Evolutionary conservation across 139 green algal genomes (phyloP).

Genomic region (Chlorella sp.): DNA sequence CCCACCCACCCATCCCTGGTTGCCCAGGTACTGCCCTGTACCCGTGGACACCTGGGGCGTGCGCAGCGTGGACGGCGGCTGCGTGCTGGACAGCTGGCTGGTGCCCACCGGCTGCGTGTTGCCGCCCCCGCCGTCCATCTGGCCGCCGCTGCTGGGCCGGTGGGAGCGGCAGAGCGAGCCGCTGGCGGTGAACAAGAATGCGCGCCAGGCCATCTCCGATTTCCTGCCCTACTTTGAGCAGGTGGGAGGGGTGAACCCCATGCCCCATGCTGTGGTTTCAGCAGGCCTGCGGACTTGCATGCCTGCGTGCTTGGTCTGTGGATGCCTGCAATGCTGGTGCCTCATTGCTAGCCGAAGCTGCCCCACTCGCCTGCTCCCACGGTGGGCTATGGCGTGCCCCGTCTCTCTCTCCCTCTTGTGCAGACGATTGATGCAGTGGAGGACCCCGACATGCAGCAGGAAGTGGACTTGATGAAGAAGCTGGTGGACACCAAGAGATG

Average conservation of each 20-base stretch:
- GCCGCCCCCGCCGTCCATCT: constrained; percentile 23
- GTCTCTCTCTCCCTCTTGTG: neutral
- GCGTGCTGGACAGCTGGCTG: constrained; percentile 25
- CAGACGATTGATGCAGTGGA: neutral
- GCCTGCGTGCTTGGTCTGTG: no score
- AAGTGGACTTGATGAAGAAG: constrained; percentile 31
- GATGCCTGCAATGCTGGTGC: no score
- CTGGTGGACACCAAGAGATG: neutral
- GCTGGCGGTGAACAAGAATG: constrained; percentile 9
- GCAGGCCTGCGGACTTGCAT: no score
- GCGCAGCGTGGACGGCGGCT: neutral
- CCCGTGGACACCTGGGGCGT: neutral
- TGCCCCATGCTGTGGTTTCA: no score
- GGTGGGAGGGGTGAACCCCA: no score
- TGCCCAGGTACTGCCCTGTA: constrained; percentile 26
- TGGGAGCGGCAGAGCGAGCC: constrained; percentile 40
- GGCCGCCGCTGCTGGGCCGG: constrained; percentile 26
- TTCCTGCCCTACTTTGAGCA: constrained; percentile 45
- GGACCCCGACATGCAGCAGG: constrained; percentile 29
- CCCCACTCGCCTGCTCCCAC: no score
- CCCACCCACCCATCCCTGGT: no score
- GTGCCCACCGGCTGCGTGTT: constrained; percentile 30
- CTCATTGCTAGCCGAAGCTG: no score
- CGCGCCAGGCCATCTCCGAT: neutral
- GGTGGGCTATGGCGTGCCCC: no score